A percentile compares a stretch with the other conserved stretches of the same genome.
Evolutionary conservation across 2,329 filamentous ascomycete species (phyloP).

Genomic region (Cyanodermella asteris): DNA sequence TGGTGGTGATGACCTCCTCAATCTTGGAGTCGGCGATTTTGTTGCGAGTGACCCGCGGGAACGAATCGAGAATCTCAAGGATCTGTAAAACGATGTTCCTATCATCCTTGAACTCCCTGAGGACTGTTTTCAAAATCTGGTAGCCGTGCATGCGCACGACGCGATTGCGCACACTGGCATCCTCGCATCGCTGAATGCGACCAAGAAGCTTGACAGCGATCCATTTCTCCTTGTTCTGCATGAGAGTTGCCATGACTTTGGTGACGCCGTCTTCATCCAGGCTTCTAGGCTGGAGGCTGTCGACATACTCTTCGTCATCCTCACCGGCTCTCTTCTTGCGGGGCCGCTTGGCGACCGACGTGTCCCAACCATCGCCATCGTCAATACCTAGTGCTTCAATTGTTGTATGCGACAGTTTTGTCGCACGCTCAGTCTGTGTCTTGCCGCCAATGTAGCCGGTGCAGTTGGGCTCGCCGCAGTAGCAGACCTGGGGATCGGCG

Average conservation of each 20-base stretch:
- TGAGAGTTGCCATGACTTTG: conserved; percentile 87
- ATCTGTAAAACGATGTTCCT: conserved; percentile 76
- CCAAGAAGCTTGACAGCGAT: conserved; percentile 86
- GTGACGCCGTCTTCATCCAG: conserved; percentile 67
- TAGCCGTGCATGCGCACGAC: conserved; percentile 96
- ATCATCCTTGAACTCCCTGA: conserved; percentile 73
- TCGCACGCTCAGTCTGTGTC: conserved; percentile 88
- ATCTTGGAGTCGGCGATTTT: conserved; percentile 96
- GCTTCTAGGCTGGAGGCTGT: conserved; percentile 58
- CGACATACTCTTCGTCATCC: conserved; percentile 89
- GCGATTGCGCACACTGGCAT: conserved; percentile 67
- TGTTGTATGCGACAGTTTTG: conserved; percentile 69
- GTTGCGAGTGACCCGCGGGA: conserved; percentile 81
- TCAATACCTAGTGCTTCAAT: conserved; percentile 94
- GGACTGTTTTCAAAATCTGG: conserved; percentile 70
- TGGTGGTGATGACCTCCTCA: conserved; percentile 51
- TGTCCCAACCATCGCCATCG: conserved; percentile 80
- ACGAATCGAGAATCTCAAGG: conserved; percentile 66
- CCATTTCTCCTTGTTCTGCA: conserved; percentile 99
- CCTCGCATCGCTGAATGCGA: conserved; percentile 68
- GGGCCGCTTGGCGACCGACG: conserved; percentile 67
- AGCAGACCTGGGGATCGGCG: conserved; percentile 88
- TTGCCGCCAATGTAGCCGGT: conserved; percentile 93
- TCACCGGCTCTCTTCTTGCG: conserved; percentile 81
- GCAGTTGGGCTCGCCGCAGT: conserved; percentile 86